These are phyloP conservation scores for Melanogaster broomeanus DNA, from an alignment of 768 basidiomycete species.

Conservation along the genomic window DNA sequence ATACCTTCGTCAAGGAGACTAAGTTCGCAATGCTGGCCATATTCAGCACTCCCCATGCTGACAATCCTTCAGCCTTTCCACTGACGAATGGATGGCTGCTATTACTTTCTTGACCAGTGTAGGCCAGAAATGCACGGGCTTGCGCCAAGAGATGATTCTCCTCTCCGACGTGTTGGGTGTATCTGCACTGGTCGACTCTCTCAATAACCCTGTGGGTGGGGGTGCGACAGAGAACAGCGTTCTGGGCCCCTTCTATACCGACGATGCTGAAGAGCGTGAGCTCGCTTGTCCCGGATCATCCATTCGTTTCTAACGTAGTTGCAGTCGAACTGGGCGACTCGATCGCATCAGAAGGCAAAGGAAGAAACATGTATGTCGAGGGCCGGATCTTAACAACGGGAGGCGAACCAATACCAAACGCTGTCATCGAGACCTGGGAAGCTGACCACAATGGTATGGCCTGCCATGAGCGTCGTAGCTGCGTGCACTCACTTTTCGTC, in stretches of 20 bases:
- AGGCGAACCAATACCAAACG: conserved; percentile 65
- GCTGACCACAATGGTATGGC: conserved; percentile 60
- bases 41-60: not conserved
- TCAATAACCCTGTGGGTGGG: conserved; percentile 67
- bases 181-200: conserved; percentile 71
- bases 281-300: not conserved
- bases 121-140: conserved; percentile 70
- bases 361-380: conserved; percentile 80
- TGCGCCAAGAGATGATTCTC: conserved; percentile 81
- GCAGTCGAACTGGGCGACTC: conserved; percentile 68
- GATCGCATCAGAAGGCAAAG: conserved; percentile 87
- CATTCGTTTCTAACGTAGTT: not conserved
- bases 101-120: conserved; percentile 77
- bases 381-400: conserved; percentile 61
- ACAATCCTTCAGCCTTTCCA: conserved; percentile 53
- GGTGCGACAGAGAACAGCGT: conserved; percentile 75
- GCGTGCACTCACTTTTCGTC: not conserved
- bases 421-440: conserved; percentile 83
- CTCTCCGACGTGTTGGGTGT: conserved; percentile 83
- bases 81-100: conserved; percentile 85
- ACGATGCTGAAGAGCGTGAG: conserved; percentile 72
- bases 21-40: conserved; percentile 37
- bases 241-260: conserved; percentile 81
- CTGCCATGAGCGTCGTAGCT: conserved; percentile 33
- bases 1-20: conserved; percentile 74